Evolutionary conservation across 2,329 filamentous ascomycete genomes (phyloP), one percentile per base, ranked within the genome.

Genomic region (Fusarium oligoseptatum): DNA sequence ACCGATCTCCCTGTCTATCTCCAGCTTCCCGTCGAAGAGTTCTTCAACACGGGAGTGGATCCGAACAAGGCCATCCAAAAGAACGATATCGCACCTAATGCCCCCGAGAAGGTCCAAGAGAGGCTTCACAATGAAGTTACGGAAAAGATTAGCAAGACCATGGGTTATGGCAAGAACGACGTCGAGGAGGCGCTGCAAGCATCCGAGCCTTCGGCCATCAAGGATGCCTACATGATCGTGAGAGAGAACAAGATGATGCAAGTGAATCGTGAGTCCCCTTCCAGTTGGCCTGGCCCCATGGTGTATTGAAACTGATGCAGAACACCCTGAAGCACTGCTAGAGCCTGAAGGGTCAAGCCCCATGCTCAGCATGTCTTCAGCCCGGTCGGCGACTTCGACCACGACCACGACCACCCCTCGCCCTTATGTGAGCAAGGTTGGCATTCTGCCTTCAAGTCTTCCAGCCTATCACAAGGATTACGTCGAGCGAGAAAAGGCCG

Each of bases 181-280:
- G 96, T 99, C 63, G 94, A 98, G 81, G 97, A 98, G 83, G 96
- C 97, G 24, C 87, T 99, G 72, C 93, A 93, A 79, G 95, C 95
- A 66, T 92, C 97, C 63, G 97, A 99, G 82, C 97, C 97, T 14
- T 98, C 95, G 68, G 95, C 97, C 12, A 98, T 99, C 87, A 99
- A 99, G 85, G 97, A 99, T 84, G 97, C 97, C 2, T 99, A 98
- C 85, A 92, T 98, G 84, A 99, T 99, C 82, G 95, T 99, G 29
- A 92, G 96, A 63, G 97, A 99, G 84, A 98, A 98, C 82, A 97
- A 98, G 83, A 90, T 98, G 82, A 98, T 98, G 95, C 94, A 95
- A 82, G 92, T 92, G 65, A 97, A 95, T 82, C 95, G 94, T 97
- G 87, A 91, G 94, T 91, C 58, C 57, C 17, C 34, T 9, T 63